Evolutionary conservation across 331 rosid species (phyloP), one percentile per base, ranked within the genome.

Genomic region (Pyracantha coccinea): DNA sequence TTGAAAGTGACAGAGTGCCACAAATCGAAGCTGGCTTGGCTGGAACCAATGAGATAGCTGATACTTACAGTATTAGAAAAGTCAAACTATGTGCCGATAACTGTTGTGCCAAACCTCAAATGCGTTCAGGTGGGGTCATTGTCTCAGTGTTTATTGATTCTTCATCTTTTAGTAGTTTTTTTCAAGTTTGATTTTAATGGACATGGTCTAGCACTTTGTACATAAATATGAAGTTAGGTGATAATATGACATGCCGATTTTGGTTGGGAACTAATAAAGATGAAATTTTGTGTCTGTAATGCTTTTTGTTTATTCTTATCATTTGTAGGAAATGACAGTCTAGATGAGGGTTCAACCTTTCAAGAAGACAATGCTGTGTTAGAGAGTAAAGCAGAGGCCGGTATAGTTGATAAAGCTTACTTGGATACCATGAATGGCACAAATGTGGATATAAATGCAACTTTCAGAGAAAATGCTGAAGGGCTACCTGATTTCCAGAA

Each of bases 161-260:
- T 70, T 38, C 77, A 44, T 68, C 66, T 58, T 63, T n/a, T 41
- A 41, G 83, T 79, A 10, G 16, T 55, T 53, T 76, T 75, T 10
- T 41, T 41, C 44, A 38, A 38, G 15, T 41, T 41, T 41, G 47
- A 41, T 41, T 12, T 41, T 11, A 41, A 10, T 12, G 47, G 47
- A 41, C 15, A 41, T 41, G 47, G 14, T 41, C 15, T 41, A 41
- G 15, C 15, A 11, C 47, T 11, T 41, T 12, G 47, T 41, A 41
- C 47, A 41, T 41, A 41, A 10, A 41, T 10, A 41, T 41, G 47
- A 41, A 12, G 15, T 41, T 41, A 3, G 47, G 47, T 11, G 47
- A 41, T 41, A 41, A 41, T 41, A 41, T 41, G 47, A 41, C 5
- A 41, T 41, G 47, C 47, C 15, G 15, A 41, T 69, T 44, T 21